Base-by-base conservation (phyloP, 2,329 filamentous ascomycete genomes). In the Acarospora socialis region DNA sequence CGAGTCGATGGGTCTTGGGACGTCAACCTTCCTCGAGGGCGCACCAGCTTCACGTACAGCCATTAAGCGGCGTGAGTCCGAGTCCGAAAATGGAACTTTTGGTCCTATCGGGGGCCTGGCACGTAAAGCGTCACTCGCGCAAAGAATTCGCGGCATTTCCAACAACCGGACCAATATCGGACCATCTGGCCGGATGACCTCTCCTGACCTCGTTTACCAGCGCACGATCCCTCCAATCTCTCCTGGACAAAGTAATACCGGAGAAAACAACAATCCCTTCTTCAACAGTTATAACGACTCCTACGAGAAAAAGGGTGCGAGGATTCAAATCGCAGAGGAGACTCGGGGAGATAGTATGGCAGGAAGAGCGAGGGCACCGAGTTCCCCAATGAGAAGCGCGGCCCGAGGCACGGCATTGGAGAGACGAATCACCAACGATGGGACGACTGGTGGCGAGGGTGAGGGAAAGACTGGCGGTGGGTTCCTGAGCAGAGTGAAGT, bases 21-120 rank as follows among this genome's bases (percentile, higher is more conserved):
- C 86, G 2, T 92, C 84, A 20, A 98, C 90, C 2, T 95, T 95
- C 64, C 60, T 98, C 14, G 90, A 98, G 47, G 90, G 90, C 21
- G 80, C 90, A 1, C 87, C 90, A 9, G 90, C 86, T 17, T 80
- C 86, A 17, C 74, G 75, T 45, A 70, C 75, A 5, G 81, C 79
- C 12, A 81, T 93, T 33, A 72, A 81, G 51, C 74, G 78, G 38
- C 73, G 73, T 30, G 72, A 87, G 47, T 77, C 70, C 19, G 83
- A 81, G 39, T 68, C 66, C 12, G 70, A 77, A 27, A 67, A 69
- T 36, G 44, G 50, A 17, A 56, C 66, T 14, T 39, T 50, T 15
- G 38, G 52, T 12, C 56, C 58, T 18, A 58, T 51, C 15, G 65
- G 66, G 6, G 78, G 79, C 4, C 57, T 98, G 24, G 74, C 78